phyloP scores from a whole-genome alignment of 306 rosid species.

The Fagus crenata region DNA sequence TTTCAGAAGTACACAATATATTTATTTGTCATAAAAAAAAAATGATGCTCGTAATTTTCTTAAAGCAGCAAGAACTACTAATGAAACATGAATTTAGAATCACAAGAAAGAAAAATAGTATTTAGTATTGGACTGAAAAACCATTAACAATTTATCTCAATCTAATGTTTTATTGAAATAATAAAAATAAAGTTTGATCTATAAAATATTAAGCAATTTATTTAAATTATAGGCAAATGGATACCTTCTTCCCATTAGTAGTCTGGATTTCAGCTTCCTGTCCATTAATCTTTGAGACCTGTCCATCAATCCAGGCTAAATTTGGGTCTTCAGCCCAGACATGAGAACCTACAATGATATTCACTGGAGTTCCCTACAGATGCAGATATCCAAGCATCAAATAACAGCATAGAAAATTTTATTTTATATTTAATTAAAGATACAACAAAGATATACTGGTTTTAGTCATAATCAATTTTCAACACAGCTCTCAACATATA shows the following conservation, averaged over 20 bases:
- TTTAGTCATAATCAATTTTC: neutral
- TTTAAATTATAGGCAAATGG: conserved; percentile 15
- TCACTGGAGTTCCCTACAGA: conserved; percentile 91
- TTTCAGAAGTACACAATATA: neutral
- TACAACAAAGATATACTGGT: conserved; percentile 12
- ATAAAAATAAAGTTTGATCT: conserved; percentile 9
- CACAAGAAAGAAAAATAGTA: neutral
- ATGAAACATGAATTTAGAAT: neutral
- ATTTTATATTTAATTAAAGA: neutral
- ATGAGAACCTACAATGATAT: conserved; percentile 86
- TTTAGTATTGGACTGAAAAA: neutral
- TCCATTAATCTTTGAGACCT: conserved; percentile 71
- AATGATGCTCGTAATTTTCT: neutral
- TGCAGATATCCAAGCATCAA: conserved; percentile 23
- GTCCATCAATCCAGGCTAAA: conserved; percentile 75
- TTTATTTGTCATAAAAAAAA: neutral
- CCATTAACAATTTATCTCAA: conserved; percentile 1
- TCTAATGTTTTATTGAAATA: conserved; percentile 6
- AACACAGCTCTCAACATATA: neutral
- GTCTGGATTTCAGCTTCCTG: conserved; percentile 67
- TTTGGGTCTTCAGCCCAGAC: conserved; percentile 88
- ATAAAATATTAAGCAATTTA: neutral
- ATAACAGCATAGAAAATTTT: neutral
- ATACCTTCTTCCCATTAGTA: conserved; percentile 70
- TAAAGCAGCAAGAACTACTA: neutral